A percentile compares a stretch with the other conserved stretches of the same genome.
phyloP scores from a whole-genome alignment of 768 basidiomycete genomes.

The Psilocybe sp. region DNA sequence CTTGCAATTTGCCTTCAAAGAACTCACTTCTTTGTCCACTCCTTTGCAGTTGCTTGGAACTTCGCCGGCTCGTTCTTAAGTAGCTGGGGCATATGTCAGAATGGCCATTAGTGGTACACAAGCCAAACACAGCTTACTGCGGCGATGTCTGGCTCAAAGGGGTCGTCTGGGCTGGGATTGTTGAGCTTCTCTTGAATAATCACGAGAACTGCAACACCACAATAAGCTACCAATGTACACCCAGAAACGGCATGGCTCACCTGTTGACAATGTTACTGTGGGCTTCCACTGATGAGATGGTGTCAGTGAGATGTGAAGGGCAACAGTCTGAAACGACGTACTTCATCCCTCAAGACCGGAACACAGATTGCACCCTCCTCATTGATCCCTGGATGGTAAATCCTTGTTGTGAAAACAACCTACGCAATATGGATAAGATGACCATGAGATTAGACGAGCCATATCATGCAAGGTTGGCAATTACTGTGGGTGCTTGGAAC shows the following conservation, averaged over 20 bases:
- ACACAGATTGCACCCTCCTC: conserved; percentile 87
- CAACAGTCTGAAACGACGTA: conserved; percentile 28
- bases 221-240: conserved; percentile 6
- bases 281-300: conserved; percentile 74
- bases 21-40: conserved; percentile 79
- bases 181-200: conserved; percentile 84
- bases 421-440: conserved; percentile 25
- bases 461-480: conserved; percentile 9
- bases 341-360: conserved; percentile 81
- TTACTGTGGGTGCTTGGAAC: conserved; percentile 81
- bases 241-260: conserved; percentile 31
- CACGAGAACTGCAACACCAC: conserved; percentile 51
- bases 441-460: neutral
- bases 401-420: conserved; percentile 84
- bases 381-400: conserved; percentile 90
- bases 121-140: conserved; percentile 32
- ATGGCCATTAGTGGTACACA: conserved; percentile 1
- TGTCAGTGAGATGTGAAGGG: conserved; percentile 7
- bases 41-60: conserved; percentile 76
- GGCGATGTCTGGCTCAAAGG: conserved; percentile 85
- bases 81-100: conserved; percentile 36
- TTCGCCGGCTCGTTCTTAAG: conserved; percentile 75
- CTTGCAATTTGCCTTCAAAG: neutral
- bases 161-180: conserved; percentile 85
- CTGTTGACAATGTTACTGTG: conserved; percentile 67